Conservation (phyloP, 2,329 filamentous ascomycete species). For the Aspergillus terreus region DNA sequence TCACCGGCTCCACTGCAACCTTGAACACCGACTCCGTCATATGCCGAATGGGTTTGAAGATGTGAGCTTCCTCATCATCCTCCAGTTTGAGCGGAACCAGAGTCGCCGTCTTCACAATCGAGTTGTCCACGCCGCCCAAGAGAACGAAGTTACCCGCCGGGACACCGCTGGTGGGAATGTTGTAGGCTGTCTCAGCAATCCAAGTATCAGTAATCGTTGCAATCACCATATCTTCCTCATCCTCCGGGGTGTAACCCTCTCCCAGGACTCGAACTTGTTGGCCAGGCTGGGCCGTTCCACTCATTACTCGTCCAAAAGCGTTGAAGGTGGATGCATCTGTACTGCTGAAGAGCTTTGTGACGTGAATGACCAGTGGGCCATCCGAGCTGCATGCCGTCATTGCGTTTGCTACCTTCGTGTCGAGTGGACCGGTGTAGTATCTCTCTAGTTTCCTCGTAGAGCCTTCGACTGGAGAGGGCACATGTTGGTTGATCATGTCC, state of each 20-base stretch:
- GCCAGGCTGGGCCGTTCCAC: constrained; percentile 79
- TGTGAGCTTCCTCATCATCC: constrained; percentile 87
- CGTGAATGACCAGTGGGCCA: constrained; percentile 83
- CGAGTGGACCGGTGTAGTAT: constrained; percentile 88
- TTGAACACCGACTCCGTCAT: constrained; percentile 98
- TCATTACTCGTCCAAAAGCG: constrained; percentile 87
- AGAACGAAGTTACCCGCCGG: constrained; percentile 92
- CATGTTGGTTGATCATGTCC: constrained; percentile 87
- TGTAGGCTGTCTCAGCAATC: constrained; percentile 90
- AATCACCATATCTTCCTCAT: constrained; percentile 94
- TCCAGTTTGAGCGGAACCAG: constrained; percentile 76
- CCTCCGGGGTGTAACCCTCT: constrained; percentile 92
- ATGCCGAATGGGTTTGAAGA: constrained; percentile 88
- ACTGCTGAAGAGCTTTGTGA: constrained; percentile 91
- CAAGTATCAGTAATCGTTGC: constrained; percentile 82
- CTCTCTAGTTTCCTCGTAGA: constrained; percentile 72
- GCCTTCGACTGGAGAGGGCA: constrained; percentile 80
- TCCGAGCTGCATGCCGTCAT: constrained; percentile 84
- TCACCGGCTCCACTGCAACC: constrained; percentile 95
- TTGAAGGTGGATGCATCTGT: constrained; percentile 87
- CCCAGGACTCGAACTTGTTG: constrained; percentile 85
- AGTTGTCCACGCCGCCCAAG: constrained; percentile 92
- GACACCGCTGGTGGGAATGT: constrained; percentile 83
- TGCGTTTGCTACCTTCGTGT: constrained; percentile 72
- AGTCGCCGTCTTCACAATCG: constrained; percentile 95